These are phyloP conservation scores for Mycena kentingensis DNA, from an alignment of 768 basidiomycete species.

Conservation along the genomic window DNA sequence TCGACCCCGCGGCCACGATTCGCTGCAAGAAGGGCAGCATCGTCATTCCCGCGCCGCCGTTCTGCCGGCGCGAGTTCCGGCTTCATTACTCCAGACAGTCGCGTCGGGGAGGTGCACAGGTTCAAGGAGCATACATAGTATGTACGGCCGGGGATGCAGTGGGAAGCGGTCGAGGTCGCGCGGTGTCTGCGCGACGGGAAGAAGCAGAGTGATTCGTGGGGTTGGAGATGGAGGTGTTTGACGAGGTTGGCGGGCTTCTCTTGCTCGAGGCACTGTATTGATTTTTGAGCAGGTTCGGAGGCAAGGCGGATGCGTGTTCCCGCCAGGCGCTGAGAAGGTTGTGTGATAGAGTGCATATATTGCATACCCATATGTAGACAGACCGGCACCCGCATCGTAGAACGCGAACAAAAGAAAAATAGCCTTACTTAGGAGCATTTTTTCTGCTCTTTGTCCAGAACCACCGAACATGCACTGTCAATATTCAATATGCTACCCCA, in stretches of 20 bases:
- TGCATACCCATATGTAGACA: no score
- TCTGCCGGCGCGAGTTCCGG: constrained; percentile 63
- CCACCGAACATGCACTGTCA: no score
- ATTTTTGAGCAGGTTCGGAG: constrained; percentile 54
- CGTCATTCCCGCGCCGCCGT: constrained; percentile 63
- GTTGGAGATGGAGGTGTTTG: constrained; percentile 84
- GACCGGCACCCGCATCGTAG: no score
- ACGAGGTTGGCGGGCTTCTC: constrained; percentile 55
- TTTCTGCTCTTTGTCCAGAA: no score
- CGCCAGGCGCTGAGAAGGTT: constrained; percentile 63
- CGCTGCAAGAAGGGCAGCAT: constrained; percentile 78
- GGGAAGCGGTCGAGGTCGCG: constrained; percentile 87
- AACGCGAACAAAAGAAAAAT: no score
- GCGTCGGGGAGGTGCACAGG: constrained; percentile 45
- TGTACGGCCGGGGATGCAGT: constrained; percentile 76
- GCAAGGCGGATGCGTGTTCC: constrained; percentile 67
- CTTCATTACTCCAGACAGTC: constrained; percentile 61
- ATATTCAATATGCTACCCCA: no score
- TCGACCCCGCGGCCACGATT: constrained; percentile 58
- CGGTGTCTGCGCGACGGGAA: constrained; percentile 74
- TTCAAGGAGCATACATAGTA: constrained; percentile 64
- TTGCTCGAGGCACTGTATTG: neutral
- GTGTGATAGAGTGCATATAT: no score
- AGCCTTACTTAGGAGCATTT: no score
- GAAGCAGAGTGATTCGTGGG: constrained; percentile 72